These are phyloP conservation scores for Crepidotus variabilis DNA, from an alignment of 768 basidiomycete genomes.

Conservation along the genomic window DNA sequence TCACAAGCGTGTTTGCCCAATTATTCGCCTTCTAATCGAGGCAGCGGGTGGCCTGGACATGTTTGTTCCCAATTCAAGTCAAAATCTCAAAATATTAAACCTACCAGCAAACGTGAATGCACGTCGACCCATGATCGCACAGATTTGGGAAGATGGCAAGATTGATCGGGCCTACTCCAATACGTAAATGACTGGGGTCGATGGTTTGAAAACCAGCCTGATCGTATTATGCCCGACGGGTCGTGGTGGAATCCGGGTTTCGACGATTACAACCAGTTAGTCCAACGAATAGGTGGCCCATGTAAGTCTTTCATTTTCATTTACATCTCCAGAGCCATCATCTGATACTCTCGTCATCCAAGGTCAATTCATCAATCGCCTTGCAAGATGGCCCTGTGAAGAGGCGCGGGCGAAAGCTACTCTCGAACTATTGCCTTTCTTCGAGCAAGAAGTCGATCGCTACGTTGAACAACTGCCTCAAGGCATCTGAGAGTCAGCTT, in stretches of 20 bases:
- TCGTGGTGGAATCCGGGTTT: not conserved
- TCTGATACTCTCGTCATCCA: not conserved
- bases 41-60: not conserved
- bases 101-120: too few species aligned
- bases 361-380: too few species aligned
- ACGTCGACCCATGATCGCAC: not conserved
- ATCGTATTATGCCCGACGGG: not conserved
- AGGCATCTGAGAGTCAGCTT: too few species aligned
- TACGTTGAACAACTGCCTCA: too few species aligned
- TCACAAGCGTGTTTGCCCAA: not conserved
- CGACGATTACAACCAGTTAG: not conserved
- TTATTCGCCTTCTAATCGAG: not conserved
- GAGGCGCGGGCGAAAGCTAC: not conserved
- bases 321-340: not conserved
- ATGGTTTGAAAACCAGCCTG: not conserved
- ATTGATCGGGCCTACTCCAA: not conserved
- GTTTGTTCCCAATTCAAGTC: too few species aligned
- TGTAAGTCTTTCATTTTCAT: not conserved
- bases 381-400: not conserved
- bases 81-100: too few species aligned
- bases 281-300: not conserved
- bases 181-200: not conserved
- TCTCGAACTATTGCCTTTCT: not conserved
- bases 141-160: not conserved
- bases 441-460: not conserved